Percentiles rank a stretch among this genome's conserved stretches.
Conservation (phyloP, 2,329 filamentous ascomycete genomes). For the Talaromyces sp. region DNA sequence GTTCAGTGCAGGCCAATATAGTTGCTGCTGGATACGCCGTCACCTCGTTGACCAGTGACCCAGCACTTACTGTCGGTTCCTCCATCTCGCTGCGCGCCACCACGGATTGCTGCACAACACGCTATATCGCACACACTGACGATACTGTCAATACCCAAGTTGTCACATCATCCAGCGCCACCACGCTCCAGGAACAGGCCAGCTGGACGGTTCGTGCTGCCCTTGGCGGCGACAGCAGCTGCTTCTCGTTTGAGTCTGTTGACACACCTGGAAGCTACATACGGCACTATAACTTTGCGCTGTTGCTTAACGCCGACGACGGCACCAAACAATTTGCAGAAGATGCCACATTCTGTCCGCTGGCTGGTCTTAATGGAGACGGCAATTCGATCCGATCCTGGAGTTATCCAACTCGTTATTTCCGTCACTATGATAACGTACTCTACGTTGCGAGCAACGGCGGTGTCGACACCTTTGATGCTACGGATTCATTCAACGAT, state of each 20-base stretch:
- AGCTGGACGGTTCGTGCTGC: conserved; percentile 9
- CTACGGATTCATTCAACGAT: conserved; percentile 2
- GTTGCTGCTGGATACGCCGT: conserved; percentile 6
- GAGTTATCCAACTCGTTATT: conserved; percentile 11
- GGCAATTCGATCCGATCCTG: conserved; percentile 9
- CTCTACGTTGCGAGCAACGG: conserved; percentile 9
- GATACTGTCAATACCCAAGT: conserved; percentile 9
- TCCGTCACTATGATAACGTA: conserved; percentile 8
- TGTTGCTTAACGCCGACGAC: conserved; percentile 7
- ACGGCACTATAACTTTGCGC: conserved; percentile 8
- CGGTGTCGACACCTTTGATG: conserved; percentile 5
- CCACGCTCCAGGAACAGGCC: conserved; percentile 2
- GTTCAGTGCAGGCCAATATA: conserved; percentile 8
- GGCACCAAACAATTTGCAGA: conserved; percentile 9
- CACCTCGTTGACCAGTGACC: conserved; percentile 5
- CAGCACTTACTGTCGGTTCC: conserved; percentile 3
- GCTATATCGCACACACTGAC: conserved; percentile 8
- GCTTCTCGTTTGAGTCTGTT: conserved; percentile 11
- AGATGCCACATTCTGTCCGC: conserved; percentile 11
- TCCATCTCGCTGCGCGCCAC: conserved; percentile 6
- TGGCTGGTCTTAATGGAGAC: conserved; percentile 3
- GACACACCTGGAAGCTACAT: conserved; percentile 11
- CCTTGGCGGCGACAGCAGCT: conserved; percentile 7
- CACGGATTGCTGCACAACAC: conserved; percentile 3
- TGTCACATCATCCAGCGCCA: conserved; percentile 5